Base-by-base conservation (phyloP, 2,329 filamentous ascomycete species). In the Seiridium unicorne region DNA sequence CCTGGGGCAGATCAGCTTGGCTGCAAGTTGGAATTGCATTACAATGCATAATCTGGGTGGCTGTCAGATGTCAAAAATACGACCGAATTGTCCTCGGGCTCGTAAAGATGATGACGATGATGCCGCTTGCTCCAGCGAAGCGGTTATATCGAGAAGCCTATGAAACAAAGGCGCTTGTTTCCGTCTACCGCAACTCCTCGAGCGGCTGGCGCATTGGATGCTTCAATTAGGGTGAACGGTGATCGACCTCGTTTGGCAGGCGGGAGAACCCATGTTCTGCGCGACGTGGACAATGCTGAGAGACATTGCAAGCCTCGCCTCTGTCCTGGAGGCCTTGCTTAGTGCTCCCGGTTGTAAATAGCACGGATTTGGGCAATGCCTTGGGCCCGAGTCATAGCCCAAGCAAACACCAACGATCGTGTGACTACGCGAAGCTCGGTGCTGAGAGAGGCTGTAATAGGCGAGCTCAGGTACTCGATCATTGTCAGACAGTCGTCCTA, bases 371-470 rank as follows among this genome's bases (percentile, higher is more conserved):
- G 42, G 38, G n/a, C 53, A 38, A 55, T 55, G 31, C 53, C 26
- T 42, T 26, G 40, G 42, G 40, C n/a, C 36, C 54, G 54, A 57
- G 54, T 57, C 54, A 48, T 34, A 13, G 54, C 31, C 47, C 40
- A 57, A 57, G 54, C 54, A 57, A 57, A 57, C 51, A 44, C 42
- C 26, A 55, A 38, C 13, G 8, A 55, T 55, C 53, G 53, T 55
- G 53, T 31, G 53, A 55, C 53, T 38, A 3, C 7, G 34, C 10
- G 38, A 44, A 44, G n/a, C 26, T 32, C 53, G 44, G 32, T 38
- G 18, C 26, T 55, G 40, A 55, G 26, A 55, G 26, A 18, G 53
- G 53, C 13, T 55, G 53, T 9, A 55, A 35, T 55, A 55, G 53
- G 53, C 40, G 53, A 53, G n/a, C 11, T 44, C 38, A 55, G 53